Evolutionary conservation across 1,284 basidiomycete species (phyloP).

Genomic region (Naganishia liquefaciens): DNA sequence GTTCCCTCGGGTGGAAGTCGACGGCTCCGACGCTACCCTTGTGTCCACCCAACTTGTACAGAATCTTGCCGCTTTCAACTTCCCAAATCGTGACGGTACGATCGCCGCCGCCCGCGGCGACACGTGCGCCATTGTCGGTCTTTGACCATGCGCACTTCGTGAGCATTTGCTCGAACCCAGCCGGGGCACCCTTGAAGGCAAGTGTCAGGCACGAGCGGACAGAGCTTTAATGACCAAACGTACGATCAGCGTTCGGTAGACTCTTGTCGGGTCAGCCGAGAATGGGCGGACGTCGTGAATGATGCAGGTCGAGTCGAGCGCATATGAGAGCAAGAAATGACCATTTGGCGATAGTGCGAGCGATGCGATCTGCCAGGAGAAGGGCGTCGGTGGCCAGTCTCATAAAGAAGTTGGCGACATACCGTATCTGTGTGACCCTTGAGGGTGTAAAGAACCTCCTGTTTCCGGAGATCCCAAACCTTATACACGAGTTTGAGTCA

Average conservation of each 20-base stretch:
- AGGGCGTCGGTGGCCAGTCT: background rate
- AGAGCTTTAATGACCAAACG: background rate
- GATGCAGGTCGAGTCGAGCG: conserved; percentile 79
- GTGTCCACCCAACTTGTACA: conserved; percentile 91
- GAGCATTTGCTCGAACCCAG: conserved; percentile 84
- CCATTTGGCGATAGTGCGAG: conserved; percentile 84
- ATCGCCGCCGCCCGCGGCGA: conserved; percentile 58
- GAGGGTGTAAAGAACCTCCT: conserved; percentile 71
- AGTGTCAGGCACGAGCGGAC: conserved; percentile 4
- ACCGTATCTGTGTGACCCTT: conserved; percentile 84
- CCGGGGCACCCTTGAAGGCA: conserved; percentile 67
- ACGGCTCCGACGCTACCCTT: conserved; percentile 88
- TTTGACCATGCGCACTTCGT: conserved; percentile 70
- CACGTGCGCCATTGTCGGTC: conserved; percentile 51
- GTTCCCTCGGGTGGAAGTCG: conserved; percentile 78
- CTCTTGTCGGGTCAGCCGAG: conserved; percentile 73
- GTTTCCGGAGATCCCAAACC: conserved; percentile 84
- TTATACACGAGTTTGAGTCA: conserved; percentile 44
- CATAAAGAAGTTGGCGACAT: conserved; percentile 24
- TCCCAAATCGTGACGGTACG: conserved; percentile 84
- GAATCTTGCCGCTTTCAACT: conserved; percentile 75
- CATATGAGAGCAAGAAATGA: conserved; percentile 79
- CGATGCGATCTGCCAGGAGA: conserved; percentile 64
- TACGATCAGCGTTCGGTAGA: conserved; percentile 70
- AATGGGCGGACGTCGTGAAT: conserved; percentile 90